Conservation (phyloP, 495 filamentous ascomycete species). For the Peziza echinospora region DNA sequence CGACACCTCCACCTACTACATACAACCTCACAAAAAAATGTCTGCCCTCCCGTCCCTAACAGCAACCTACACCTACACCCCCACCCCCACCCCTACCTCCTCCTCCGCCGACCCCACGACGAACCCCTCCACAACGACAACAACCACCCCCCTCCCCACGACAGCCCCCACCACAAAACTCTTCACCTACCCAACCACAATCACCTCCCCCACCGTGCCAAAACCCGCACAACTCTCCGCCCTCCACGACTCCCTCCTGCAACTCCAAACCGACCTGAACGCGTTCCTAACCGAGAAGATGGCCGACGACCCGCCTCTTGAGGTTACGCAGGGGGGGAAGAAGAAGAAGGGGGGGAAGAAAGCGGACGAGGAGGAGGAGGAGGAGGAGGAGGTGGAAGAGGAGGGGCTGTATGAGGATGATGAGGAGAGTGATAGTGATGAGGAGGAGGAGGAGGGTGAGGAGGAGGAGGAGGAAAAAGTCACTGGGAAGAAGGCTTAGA, state of each 20-base stretch:
- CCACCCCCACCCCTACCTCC: not conserved
- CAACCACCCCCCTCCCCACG: not conserved
- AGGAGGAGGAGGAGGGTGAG: conserved; percentile 26
- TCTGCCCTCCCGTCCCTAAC: not conserved
- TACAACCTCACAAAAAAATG: not conserved
- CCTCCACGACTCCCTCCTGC: not conserved
- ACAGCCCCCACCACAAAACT: not conserved
- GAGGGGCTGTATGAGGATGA: conserved; percentile 18
- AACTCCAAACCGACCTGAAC: not conserved
- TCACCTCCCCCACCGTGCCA: too few relatives aligned
- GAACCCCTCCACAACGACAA: not conserved
- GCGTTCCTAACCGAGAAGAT: not conserved
- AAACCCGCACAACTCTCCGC: too few relatives aligned
- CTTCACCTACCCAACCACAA: not conserved
- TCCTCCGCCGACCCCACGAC: not conserved
- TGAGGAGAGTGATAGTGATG: conserved; percentile 3
- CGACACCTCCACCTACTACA: not conserved
- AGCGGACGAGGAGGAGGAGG: conserved; percentile 2
- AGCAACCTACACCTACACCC: not conserved
- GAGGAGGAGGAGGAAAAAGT: conserved; percentile 21
- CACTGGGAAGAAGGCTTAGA: not conserved
- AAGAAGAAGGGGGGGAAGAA: conserved; percentile 6
- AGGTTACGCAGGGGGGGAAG: conserved; percentile 31
- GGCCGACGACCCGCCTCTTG: not conserved
- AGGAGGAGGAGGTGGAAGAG: conserved; percentile 17